phyloP scores from a whole-genome alignment of 495 filamentous ascomycete species.

The Neurospora sublineolata region DNA sequence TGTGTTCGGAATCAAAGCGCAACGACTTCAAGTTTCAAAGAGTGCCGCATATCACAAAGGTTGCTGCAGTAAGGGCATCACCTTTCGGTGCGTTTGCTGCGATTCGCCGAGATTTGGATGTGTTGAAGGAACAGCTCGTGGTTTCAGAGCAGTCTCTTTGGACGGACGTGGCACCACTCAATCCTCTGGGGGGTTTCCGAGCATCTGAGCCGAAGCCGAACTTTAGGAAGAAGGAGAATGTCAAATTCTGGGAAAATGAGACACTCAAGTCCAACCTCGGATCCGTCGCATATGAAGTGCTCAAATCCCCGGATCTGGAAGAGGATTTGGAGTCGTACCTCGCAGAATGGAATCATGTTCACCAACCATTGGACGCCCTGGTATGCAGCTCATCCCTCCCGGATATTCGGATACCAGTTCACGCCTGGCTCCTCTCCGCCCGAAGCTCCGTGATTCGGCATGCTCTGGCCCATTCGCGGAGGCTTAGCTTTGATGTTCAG shows the following conservation, averaged over 20 bases:
- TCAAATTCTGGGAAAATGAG: conserved; percentile 25
- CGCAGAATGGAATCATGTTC: conserved; percentile 17
- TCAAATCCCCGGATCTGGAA: conserved; percentile 47
- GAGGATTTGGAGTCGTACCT: conserved; percentile 38
- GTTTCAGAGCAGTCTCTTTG: conserved; percentile 55
- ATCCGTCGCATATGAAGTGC: conserved; percentile 31
- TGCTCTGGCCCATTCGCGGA: conserved; percentile 42
- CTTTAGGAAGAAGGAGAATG: conserved; percentile 15
- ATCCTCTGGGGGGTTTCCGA: conserved; percentile 45
- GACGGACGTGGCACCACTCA: conserved; percentile 59
- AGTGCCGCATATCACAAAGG: conserved; percentile 74
- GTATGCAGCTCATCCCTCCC: conserved; percentile 48
- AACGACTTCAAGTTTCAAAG: conserved; percentile 90
- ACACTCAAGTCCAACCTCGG: conserved; percentile 22
- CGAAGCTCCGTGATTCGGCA: conserved; percentile 59
- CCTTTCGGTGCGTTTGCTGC: conserved; percentile 82
- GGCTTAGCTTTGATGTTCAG: conserved; percentile 22
- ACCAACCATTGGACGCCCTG: conserved; percentile 32
- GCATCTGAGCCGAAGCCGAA: conserved; percentile 19
- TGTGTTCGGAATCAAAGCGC: conserved; percentile 40
- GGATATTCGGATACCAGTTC: conserved; percentile 62
- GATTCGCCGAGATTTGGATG: conserved; percentile 71
- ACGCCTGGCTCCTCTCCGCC: conserved; percentile 65
- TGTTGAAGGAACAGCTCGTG: conserved; percentile 62
- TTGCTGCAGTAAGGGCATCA: conserved; percentile 73